Evolutionary conservation across 306 rosid species (phyloP), one percentile per base, ranked within the genome.

Genomic region (Heteromeles arbutifolia): DNA sequence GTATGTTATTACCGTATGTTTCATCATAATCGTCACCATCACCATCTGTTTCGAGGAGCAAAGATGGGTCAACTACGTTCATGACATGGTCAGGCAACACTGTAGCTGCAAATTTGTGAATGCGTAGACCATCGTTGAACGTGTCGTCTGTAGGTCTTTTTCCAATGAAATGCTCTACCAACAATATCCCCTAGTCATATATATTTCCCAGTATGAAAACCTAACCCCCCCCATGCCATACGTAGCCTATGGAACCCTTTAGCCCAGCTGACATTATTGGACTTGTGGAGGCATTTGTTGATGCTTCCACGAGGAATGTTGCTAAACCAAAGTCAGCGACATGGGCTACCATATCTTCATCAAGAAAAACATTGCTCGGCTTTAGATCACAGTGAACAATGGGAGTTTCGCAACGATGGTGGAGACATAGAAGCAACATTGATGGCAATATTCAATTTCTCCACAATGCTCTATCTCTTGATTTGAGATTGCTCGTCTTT

Each of bases 51-150:
- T 34, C 63, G 41, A n/a, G 66, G 19, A 74, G 29, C 61, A 87
- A 29, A 4, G n/a, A 77, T 54, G 82, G 87, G 53, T 87, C 91
- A 32, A 66, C 28, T 22, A 84, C 64, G 57, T 87, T 87, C 72
- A 82, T 85, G 54, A 32, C 81, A 65, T 65, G 76, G 6, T 80
- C 44, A 3, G 83, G 75, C 19, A 83, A 76, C 5, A 75, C 69
- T 72, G 8, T 71, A 22, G 65, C 22, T 6, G 73, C 28, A 24
- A 70, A 72, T 37, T 64, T 65, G 39, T 43, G 80, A n/a, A 22
- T n/a, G 63, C 63, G 22, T 57, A 22, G 29, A 57, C 63, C 63
- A 22, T 57, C 29, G 11, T 65, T 53, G 63, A 83, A 79, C 48
- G 24, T 41, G 5, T 76, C 76, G 24, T 80, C 37, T 0, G 79